Evolutionary conservation across 768 basidiomycete genomes (phyloP).

Genomic region (Suillus hirtellus): DNA sequence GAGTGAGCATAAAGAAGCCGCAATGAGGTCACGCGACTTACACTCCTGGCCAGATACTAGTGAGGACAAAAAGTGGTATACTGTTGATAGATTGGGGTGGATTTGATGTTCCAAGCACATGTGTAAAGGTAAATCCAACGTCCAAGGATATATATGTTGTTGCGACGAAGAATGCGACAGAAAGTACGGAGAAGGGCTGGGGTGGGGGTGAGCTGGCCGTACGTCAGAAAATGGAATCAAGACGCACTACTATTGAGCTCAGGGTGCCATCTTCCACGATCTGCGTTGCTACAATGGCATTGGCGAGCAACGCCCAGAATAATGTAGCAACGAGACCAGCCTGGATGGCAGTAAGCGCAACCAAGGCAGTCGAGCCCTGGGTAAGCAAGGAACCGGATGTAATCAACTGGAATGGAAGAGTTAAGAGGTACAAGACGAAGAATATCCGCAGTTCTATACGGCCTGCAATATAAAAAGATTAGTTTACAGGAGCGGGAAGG

Average conservation of each 20-base stretch:
- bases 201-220: background rate
- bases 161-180: constrained; percentile 61
- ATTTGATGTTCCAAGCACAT: constrained; percentile 56
- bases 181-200: constrained; percentile 65
- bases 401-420: constrained; percentile 77
- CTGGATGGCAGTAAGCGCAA: constrained; percentile 75
- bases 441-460: constrained; percentile 73
- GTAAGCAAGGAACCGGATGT: constrained; percentile 76
- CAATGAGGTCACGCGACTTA: constrained; percentile 38
- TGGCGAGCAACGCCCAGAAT: constrained; percentile 79
- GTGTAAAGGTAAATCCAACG: constrained; percentile 66
- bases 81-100: constrained; percentile 59
- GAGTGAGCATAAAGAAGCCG: background rate
- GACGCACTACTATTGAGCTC: constrained; percentile 62
- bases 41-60: constrained; percentile 77
- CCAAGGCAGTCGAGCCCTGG: constrained; percentile 74
- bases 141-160: constrained; percentile 88
- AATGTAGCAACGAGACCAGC: constrained; percentile 73
- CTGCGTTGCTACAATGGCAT: constrained; percentile 82
- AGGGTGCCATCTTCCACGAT: constrained; percentile 89
- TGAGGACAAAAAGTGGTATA: constrained; percentile 79
- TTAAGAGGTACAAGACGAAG: constrained; percentile 65
- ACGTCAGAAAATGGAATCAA: constrained; percentile 1
- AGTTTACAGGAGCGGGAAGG: constrained; percentile 9
- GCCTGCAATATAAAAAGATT: constrained; percentile 36